phyloP scores from a whole-genome alignment of 1,284 basidiomycete species.

The Puccinia horiana region DNA sequence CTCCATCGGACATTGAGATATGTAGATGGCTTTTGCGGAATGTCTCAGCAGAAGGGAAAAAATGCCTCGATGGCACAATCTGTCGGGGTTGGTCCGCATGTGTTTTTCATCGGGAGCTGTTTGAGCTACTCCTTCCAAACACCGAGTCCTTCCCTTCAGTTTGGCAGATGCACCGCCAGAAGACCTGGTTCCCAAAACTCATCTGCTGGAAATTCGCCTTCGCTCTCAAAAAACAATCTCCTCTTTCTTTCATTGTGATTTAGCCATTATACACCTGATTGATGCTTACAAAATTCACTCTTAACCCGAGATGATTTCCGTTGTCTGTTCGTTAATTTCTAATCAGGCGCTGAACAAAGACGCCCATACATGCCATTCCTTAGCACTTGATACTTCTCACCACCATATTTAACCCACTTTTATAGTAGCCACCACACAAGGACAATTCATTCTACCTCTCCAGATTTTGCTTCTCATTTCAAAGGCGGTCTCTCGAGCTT shows the following conservation, averaged over 20 bases:
- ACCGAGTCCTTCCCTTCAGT: background rate
- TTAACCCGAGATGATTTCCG: background rate
- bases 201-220: background rate
- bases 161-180: background rate
- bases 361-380: slow-evolving; percentile 12
- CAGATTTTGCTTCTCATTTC: background rate
- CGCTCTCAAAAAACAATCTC: background rate
- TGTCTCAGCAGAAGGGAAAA: background rate
- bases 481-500: background rate
- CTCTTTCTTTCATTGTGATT: background rate
- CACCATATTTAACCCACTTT: background rate
- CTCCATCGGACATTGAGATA: background rate
- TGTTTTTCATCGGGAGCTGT: slow-evolving; percentile 16
- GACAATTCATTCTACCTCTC: background rate
- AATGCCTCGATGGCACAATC: background rate
- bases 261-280: background rate
- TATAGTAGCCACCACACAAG: background rate
- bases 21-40: background rate
- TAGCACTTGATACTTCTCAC: slow-evolving; percentile 5
- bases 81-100: background rate
- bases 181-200: background rate
- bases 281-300: background rate
- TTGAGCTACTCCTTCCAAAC: slow-evolving; percentile 12
- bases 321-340: background rate
- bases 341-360: slow-evolving; percentile 5